phyloP scores from a whole-genome alignment of 1,139 yeast genomes.

The Suhomyces kunorum region DNA sequence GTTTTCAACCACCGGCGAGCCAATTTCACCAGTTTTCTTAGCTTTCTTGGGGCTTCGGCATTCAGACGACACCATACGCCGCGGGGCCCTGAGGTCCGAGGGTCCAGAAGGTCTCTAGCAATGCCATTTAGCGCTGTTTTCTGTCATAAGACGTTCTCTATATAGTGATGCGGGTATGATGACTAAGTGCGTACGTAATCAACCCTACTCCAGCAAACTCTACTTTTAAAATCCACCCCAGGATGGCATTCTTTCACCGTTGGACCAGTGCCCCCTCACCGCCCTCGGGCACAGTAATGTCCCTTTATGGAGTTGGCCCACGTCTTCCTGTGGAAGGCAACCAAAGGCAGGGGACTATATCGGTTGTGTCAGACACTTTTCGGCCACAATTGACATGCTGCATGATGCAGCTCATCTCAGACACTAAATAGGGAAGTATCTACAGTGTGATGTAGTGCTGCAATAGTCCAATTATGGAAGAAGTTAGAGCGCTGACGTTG shows the following conservation, averaged over 20 bases:
- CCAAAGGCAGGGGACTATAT: constrained; percentile 29
- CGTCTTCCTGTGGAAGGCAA: constrained; percentile 13
- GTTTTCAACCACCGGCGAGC: not conserved
- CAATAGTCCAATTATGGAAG: too few species aligned
- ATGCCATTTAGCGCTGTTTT: too few species aligned
- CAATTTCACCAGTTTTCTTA: not conserved
- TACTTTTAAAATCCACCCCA: too few species aligned
- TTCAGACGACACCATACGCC: too few species aligned
- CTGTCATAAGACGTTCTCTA: too few species aligned
- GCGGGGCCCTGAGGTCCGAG: too few species aligned
- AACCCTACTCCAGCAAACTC: not conserved
- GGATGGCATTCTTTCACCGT: not conserved
- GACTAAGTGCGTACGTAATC: not conserved
- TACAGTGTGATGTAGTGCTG: too few species aligned
- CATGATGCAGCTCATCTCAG: not conserved
- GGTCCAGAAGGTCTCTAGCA: too few species aligned
- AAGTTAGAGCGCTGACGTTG: too few species aligned
- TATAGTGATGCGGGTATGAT: too few species aligned
- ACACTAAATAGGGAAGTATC: too few species aligned
- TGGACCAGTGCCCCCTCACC: constrained; percentile 1
- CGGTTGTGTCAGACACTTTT: not conserved
- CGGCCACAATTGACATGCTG: too few species aligned
- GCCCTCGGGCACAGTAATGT: constrained; percentile 7
- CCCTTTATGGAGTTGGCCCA: constrained; percentile 26
- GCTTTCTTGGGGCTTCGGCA: constrained; percentile 1